Evolutionary conservation across 2,329 filamentous ascomycete genomes (phyloP).

Genomic region (Orbilia blumenaviensis): DNA sequence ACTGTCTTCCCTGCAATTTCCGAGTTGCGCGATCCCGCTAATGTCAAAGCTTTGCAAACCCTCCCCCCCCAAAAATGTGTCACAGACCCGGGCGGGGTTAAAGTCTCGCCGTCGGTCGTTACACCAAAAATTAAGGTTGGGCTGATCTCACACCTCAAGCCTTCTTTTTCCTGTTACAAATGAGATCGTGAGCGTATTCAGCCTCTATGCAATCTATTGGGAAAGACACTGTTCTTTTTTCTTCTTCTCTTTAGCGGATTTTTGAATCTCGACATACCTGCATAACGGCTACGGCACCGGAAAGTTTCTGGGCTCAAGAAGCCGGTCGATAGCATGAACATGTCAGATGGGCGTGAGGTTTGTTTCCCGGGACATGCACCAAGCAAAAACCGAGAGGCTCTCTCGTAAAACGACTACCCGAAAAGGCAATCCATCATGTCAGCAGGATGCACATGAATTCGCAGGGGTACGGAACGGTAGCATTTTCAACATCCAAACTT

Average conservation of each 20-base stretch:
- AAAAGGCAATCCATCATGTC: slow-evolving; percentile 37
- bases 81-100: slow-evolving; percentile 7
- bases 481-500: neutral
- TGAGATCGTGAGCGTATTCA: neutral
- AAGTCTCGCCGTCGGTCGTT: slow-evolving; percentile 4
- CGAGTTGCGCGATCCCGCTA: slow-evolving; percentile 15
- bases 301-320: neutral
- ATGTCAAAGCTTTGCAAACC: neutral
- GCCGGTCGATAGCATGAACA: slow-evolving; percentile 7
- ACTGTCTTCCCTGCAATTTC: slow-evolving; percentile 9
- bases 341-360: slow-evolving; percentile 18
- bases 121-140: slow-evolving; percentile 18
- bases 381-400: neutral
- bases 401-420: slow-evolving; percentile 43
- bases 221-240: neutral
- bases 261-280: too few species aligned
- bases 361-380: neutral
- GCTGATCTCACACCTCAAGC: neutral
- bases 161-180: neutral
- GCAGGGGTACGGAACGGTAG: slow-evolving; percentile 10
- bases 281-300: neutral
- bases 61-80: too few species aligned
- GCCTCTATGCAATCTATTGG: neutral
- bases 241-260: too few species aligned
- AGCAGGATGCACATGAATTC: slow-evolving; percentile 25